Evolutionary conservation across 2,329 filamentous ascomycete genomes (phyloP).

Genomic region (Teratosphaeria epicoccoides): DNA sequence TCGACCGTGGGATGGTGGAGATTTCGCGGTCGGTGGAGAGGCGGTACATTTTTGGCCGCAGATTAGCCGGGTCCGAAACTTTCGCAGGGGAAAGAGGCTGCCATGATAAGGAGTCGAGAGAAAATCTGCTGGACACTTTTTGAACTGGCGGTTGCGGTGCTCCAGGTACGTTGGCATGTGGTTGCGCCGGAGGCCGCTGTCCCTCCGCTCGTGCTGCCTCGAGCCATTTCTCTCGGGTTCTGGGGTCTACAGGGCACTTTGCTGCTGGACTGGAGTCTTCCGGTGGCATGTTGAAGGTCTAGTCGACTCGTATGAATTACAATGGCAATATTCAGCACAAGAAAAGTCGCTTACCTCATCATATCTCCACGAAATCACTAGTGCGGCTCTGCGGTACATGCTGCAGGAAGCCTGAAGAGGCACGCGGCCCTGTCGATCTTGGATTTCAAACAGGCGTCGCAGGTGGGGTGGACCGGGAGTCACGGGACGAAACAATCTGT

Average conservation of each 20-base stretch:
- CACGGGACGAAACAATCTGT: background rate
- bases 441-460: background rate
- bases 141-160: conserved; percentile 10
- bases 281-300: conserved; percentile 16
- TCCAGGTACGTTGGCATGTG: conserved; percentile 3
- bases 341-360: background rate
- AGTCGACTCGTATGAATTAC: too few species aligned
- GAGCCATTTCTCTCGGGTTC: conserved; percentile 80
- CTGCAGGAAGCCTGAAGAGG: background rate
- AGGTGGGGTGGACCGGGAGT: background rate
- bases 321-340: conserved; percentile 2
- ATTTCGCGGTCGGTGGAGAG: conserved; percentile 62
- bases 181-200: conserved; percentile 20
- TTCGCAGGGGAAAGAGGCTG: conserved; percentile 11
- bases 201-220: conserved; percentile 48
- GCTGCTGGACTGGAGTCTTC: conserved; percentile 32
- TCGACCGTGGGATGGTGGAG: conserved; percentile 57
- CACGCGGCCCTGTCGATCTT: background rate
- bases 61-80: background rate
- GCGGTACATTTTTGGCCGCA: conserved; percentile 4
- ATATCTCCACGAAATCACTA: background rate
- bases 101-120: conserved; percentile 12
- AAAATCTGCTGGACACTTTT: conserved; percentile 18
- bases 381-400: conserved; percentile 1
- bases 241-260: conserved; percentile 78